A percentile compares a stretch with the other conserved stretches of the same genome.
Conservation (phyloP, 148 eudicot genomes). For the Nepenthes gracilis region DNA sequence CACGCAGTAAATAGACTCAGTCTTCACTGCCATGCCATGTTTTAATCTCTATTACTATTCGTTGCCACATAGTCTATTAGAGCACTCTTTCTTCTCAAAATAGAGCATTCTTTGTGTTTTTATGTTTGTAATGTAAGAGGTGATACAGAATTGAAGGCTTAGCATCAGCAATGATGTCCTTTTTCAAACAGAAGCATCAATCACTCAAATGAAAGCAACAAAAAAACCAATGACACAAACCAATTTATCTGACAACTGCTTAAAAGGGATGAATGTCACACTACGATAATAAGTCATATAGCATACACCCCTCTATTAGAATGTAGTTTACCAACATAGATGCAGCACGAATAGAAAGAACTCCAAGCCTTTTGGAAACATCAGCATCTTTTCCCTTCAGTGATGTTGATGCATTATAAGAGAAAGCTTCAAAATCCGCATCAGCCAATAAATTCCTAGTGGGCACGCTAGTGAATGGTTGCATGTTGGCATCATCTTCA, state of each 20-base stretch:
- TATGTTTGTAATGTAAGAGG: too few species aligned
- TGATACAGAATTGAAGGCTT: too few species aligned
- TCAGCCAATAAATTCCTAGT: conserved; percentile 23
- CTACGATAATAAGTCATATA: not conserved
- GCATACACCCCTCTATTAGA: conserved; percentile 5
- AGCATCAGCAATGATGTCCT: too few species aligned
- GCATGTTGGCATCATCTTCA: conserved; percentile 18
- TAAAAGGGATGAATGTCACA: not conserved
- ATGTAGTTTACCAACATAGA: conserved; percentile 80
- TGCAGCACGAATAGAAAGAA: conserved; percentile 79
- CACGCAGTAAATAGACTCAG: too few species aligned
- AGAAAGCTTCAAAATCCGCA: not conserved
- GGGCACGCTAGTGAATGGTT: conserved; percentile 17
- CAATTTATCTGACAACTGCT: not conserved
- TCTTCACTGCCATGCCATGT: too few species aligned
- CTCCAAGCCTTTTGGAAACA: conserved; percentile 49
- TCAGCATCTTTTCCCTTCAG: conserved; percentile 24
- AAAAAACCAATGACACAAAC: too few species aligned
- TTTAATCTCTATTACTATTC: too few species aligned
- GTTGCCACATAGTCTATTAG: too few species aligned
- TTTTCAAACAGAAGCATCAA: too few species aligned
- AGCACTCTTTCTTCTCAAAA: too few species aligned
- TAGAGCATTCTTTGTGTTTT: too few species aligned
- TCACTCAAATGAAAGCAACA: too few species aligned
- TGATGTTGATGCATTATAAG: conserved; percentile 9